These are phyloP conservation scores for Erysimum cheiranthoides DNA, from an alignment of 345 rosid species.

Conservation along the genomic window DNA sequence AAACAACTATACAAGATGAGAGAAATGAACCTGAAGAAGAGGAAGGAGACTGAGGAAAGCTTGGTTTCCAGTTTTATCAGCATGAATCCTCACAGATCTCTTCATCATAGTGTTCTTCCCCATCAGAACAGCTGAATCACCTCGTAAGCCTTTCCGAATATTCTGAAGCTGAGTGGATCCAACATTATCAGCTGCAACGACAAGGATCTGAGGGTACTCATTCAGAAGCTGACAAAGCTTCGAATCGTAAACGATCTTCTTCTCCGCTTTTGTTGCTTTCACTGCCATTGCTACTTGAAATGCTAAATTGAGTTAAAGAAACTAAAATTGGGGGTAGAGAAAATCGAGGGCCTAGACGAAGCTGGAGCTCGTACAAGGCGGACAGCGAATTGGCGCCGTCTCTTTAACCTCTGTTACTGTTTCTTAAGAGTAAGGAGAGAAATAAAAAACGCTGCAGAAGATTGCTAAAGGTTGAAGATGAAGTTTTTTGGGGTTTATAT, in stretches of 20 bases:
- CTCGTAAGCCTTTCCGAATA: conserved; percentile 80
- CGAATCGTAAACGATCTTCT: conserved; percentile 81
- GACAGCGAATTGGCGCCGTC: conserved; percentile 48
- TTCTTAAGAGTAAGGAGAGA: background rate
- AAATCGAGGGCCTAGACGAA: conserved; percentile 48
- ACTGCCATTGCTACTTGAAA: conserved; percentile 39
- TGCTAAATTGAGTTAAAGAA: background rate
- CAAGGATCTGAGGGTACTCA: conserved; percentile 76
- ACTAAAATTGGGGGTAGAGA: background rate
- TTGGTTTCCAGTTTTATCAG: conserved; percentile 74
- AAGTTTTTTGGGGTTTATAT: conserved; percentile 28
- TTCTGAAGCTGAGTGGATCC: conserved; percentile 94
- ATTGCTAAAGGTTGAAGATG: background rate
- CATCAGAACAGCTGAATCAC: conserved; percentile 88
- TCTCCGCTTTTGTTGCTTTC: conserved; percentile 71
- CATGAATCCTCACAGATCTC: conserved; percentile 75
- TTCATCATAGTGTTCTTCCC: conserved; percentile 99
- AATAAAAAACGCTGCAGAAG: conserved; percentile 11
- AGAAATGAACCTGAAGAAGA: conserved; percentile 72
- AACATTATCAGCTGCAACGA: conserved; percentile 87
- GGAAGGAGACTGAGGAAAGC: conserved; percentile 68
- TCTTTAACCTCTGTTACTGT: conserved; percentile 45
- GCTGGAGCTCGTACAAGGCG: conserved; percentile 50
- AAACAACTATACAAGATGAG: background rate
- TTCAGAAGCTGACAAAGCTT: conserved; percentile 82